phyloP scores from a whole-genome alignment of 176 grass and related monocot genomes.

The Cocos nucifera region DNA sequence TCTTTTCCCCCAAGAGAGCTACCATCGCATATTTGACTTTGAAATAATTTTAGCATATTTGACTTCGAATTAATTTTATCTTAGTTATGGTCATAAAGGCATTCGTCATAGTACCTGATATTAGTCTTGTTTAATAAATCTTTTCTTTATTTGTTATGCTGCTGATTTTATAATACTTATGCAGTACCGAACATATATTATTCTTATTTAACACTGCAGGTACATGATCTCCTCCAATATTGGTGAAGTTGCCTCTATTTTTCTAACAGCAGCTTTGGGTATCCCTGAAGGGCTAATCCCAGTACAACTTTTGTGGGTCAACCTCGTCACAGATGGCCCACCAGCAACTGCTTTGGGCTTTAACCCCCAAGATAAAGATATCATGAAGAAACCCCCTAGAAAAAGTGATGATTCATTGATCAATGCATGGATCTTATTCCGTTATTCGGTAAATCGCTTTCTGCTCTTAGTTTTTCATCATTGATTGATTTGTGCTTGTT shows the following conservation, averaged over 20 bases:
- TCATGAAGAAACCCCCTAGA: slow-evolving; percentile 33
- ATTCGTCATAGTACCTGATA: no score
- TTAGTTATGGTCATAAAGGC: no score
- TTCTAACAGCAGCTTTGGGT: slow-evolving; percentile 31
- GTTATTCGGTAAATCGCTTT: slow-evolving; percentile 21
- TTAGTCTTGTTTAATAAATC: no score
- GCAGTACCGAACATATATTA: no score
- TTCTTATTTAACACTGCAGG: slow-evolving; percentile 5
- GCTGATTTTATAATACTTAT: no score
- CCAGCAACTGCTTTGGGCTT: slow-evolving; percentile 30
- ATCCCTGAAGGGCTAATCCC: slow-evolving; percentile 36
- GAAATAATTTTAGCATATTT: no score
- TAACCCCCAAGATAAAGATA: slow-evolving; percentile 27
- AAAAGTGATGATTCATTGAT: slow-evolving; percentile 28
- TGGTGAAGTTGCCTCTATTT: slow-evolving; percentile 29
- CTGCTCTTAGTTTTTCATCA: no score
- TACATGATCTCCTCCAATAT: slow-evolving; percentile 31
- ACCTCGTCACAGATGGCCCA: slow-evolving; percentile 28
- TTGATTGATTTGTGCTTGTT: no score
- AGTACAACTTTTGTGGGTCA: slow-evolving; percentile 35
- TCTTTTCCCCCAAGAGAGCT: no score
- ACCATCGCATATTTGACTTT: no score
- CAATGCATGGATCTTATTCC: slow-evolving; percentile 31
- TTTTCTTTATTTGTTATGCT: no score
- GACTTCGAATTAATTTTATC: no score